These are phyloP conservation scores for Telfairia occidentalis DNA, from an alignment of 331 rosid genomes.

Conservation along the genomic window DNA sequence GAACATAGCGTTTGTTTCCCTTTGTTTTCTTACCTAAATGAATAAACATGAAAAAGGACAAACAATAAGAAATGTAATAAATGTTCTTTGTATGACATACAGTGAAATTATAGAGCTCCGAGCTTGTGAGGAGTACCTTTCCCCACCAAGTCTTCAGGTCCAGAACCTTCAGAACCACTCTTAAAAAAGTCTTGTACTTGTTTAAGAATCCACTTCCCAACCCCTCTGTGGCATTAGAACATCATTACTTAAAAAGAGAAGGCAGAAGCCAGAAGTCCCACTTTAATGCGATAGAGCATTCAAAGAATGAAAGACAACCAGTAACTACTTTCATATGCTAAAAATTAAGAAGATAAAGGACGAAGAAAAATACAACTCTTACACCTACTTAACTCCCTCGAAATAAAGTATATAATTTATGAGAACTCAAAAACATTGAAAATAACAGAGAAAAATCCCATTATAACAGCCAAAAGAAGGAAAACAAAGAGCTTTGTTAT, in stretches of 20 bases:
- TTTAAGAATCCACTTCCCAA: slow-evolving; percentile 85
- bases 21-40: slow-evolving; percentile 44
- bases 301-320: background rate
- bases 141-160: slow-evolving; percentile 39
- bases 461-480: background rate
- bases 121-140: slow-evolving; percentile 35
- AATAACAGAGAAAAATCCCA: background rate
- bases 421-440: background rate
- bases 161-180: slow-evolving; percentile 34
- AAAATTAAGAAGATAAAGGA: background rate
- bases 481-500: background rate
- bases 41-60: slow-evolving; percentile 4
- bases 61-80: background rate
- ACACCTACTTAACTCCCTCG: background rate
- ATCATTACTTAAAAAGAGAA: slow-evolving; percentile 11
- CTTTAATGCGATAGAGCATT: background rate
- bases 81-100: no score
- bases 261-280: slow-evolving; percentile 8
- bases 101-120: background rate
- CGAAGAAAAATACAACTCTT: background rate
- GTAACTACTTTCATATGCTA: background rate
- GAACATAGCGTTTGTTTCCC: slow-evolving; percentile 51
- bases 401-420: background rate
- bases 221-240: slow-evolving; percentile 54
- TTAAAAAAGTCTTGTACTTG: slow-evolving; percentile 76